Conservation (phyloP, 306 rosid species). For the Rubus idaeus region DNA sequence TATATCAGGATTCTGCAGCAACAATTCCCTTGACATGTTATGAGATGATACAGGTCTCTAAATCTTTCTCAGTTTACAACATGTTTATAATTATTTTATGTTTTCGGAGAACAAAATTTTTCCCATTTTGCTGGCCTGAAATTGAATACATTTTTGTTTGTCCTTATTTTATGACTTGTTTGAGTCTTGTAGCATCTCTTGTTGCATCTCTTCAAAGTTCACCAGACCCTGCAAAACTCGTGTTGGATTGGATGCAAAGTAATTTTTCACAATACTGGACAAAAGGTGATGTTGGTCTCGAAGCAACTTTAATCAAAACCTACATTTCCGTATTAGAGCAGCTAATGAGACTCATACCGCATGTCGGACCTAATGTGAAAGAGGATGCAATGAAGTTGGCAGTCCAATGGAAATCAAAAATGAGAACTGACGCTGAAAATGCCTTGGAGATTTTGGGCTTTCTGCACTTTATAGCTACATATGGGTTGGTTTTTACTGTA, state of each 20-base stretch:
- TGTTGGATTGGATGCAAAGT: slow-evolving; percentile 40
- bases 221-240: slow-evolving; percentile 50
- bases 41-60: neutral
- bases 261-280: slow-evolving; percentile 25
- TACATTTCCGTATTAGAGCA: slow-evolving; percentile 34
- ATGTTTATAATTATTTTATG: neutral
- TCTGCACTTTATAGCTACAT: slow-evolving; percentile 44
- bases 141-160: neutral
- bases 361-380: slow-evolving; percentile 35
- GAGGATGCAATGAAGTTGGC: slow-evolving; percentile 54
- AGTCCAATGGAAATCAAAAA: slow-evolving; percentile 38
- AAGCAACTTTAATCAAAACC: slow-evolving; percentile 16
- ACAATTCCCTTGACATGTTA: neutral
- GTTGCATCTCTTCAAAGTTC: slow-evolving; percentile 30
- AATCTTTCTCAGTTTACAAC: neutral
- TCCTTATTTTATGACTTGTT: neutral
- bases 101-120: neutral
- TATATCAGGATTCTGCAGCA: neutral
- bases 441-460: slow-evolving; percentile 46
- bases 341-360: slow-evolving; percentile 41
- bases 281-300: slow-evolving; percentile 19
- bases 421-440: slow-evolving; percentile 25
- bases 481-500: slow-evolving; percentile 37
- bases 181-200: neutral
- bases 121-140: neutral